phyloP scores from a whole-genome alignment of 202 grass and related monocot genomes.

The Dendrocalamus latiflorus region DNA sequence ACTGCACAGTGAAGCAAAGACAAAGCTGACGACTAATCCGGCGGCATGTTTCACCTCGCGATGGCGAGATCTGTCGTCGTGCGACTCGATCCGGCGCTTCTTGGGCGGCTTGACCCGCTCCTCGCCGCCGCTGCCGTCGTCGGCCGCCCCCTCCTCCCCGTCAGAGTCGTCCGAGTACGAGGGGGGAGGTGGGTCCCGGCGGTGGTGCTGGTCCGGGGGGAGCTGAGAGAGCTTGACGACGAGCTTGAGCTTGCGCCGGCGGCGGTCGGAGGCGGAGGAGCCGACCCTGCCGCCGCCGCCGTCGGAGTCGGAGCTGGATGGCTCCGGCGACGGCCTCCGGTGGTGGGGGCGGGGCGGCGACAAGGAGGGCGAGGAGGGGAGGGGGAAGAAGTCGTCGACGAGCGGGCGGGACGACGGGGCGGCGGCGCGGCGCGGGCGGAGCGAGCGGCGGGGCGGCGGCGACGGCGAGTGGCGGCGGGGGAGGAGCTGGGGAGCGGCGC shows the following conservation, averaged over 20 bases:
- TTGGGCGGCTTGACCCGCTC: conserved; percentile 82
- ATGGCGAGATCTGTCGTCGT: conserved; percentile 52
- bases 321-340: conserved; percentile 46
- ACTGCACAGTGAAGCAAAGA: conserved; percentile 27
- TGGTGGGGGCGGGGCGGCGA: conserved; percentile 37
- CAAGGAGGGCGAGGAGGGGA: conserved; percentile 48
- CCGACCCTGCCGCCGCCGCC: conserved; percentile 30
- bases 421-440: conserved; percentile 56
- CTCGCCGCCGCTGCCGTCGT: conserved; percentile 39
- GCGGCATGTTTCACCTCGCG: conserved; percentile 31
- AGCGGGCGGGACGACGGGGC: conserved; percentile 48
- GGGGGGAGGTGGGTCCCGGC: conserved; percentile 38
- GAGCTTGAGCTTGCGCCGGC: conserved; percentile 83
- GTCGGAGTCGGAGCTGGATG: conserved; percentile 49
- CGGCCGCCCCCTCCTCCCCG: conserved; percentile 30
- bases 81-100: conserved; percentile 75
- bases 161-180: conserved; percentile 53
- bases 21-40: conserved; percentile 11
- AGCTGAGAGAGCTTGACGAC: conserved; percentile 65
- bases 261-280: conserved; percentile 37
- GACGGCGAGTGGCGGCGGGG: conserved; percentile 39
- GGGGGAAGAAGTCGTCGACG: conserved; percentile 72
- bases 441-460: conserved; percentile 37
- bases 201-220: conserved; percentile 30
- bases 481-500: conserved; percentile 1